Base-by-base conservation (phyloP, 306 rosid species). In the Trichosanthes truncata region DNA sequence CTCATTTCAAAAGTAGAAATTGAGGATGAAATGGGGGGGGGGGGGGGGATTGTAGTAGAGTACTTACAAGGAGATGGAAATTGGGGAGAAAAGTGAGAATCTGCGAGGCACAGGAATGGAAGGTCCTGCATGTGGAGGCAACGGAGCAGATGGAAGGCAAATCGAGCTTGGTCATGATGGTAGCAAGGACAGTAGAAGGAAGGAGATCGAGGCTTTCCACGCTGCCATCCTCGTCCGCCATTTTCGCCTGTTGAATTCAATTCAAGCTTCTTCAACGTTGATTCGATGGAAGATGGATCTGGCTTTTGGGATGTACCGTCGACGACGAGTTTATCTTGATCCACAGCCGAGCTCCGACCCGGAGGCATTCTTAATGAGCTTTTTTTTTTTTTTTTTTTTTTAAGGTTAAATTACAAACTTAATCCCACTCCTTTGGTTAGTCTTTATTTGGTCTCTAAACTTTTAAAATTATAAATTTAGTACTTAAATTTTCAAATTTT, bases 161-260 rank as follows among this genome's bases (percentile, higher is more conserved):
- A 83, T 95, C 98, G 13, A 92, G 93, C 82, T 92, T 95, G 18
- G 86, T 86, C 85, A 95, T 79, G 84, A 95, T 87, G 56, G 95
- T 86, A 52, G 84, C 90, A 0, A 92, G 84, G 1, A 95, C 74
- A 40, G 95, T 87, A 35, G 77, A 41, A 4, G 98, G 97, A 1
- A 94, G 92, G 36, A 80, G 59, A 56, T 92, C 98, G 43, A 94
- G 87, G 74, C 80, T 83, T 82, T 53, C 85, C 45, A 40, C 45
- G 38, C 73, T 65, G 20, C 36, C 78, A 26, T 82, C 84, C 12
- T 4, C 40, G 25, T 46, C 81, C 82, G 76, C 80, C 81, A 78
- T 86, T 79, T 66, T 79, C 45, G 18, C 3, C 63, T 31, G 52
- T 25, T 43, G 21, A 62, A 15, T 62, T 13, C 11, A 10, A 21